A percentile compares a stretch with the other conserved stretches of the same genome.
These are phyloP conservation scores for Bipolaris bicolor DNA, from an alignment of 2,329 filamentous ascomycete genomes.

Conservation along the genomic window DNA sequence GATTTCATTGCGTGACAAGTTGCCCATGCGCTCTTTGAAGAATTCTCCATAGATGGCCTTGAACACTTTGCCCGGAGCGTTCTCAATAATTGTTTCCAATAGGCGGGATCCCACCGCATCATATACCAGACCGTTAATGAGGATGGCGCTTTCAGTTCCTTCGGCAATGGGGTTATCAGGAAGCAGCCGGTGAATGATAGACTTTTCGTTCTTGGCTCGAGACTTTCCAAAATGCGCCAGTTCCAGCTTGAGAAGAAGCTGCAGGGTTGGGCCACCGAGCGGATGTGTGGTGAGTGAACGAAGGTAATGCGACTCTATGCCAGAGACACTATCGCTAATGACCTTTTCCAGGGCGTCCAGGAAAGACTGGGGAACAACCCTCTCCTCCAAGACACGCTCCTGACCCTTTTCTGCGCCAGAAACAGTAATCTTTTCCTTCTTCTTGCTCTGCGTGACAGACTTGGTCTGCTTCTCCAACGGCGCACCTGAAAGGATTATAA, in stretches of 20 bases:
- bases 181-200: slow-evolving; percentile 77
- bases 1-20: slow-evolving; percentile 85
- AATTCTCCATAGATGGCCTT: slow-evolving; percentile 82
- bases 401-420: slow-evolving; percentile 59
- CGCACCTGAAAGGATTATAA: slow-evolving; percentile 84
- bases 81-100: slow-evolving; percentile 81
- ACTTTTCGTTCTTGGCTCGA: slow-evolving; percentile 67
- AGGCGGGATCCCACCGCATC: slow-evolving; percentile 89
- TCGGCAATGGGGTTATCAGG: slow-evolving; percentile 80
- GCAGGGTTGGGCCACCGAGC: slow-evolving; percentile 90
- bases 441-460: slow-evolving; percentile 85
- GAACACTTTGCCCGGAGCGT: slow-evolving; percentile 86
- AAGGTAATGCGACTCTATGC: slow-evolving; percentile 79
- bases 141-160: slow-evolving; percentile 74
- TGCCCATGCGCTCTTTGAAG: slow-evolving; percentile 79
- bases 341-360: slow-evolving; percentile 78
- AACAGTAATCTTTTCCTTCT: slow-evolving; percentile 78
- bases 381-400: slow-evolving; percentile 43
- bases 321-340: slow-evolving; percentile 74
- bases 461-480: slow-evolving; percentile 70
- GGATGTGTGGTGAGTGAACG: slow-evolving; percentile 86
- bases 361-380: slow-evolving; percentile 79
- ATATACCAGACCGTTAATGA: slow-evolving; percentile 87
- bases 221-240: slow-evolving; percentile 74
- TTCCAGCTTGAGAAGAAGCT: slow-evolving; percentile 86